Evolutionary conservation across 2,329 filamentous ascomycete genomes (phyloP), one percentile per base, ranked within the genome.

Genomic region (Penicillium sp.): DNA sequence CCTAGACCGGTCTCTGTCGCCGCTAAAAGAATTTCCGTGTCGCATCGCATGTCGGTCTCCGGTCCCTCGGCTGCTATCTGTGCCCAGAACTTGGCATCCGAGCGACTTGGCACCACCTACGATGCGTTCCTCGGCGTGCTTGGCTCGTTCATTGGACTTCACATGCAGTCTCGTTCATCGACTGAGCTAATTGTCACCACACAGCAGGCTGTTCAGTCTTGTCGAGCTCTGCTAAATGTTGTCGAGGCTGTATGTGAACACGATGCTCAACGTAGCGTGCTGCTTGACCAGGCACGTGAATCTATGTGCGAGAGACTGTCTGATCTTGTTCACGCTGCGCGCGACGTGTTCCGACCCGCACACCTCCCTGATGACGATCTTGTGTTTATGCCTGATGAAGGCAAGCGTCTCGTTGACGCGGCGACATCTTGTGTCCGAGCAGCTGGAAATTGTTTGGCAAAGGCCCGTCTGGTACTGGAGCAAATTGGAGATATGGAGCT

Each of bases 61-160:
- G 85, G 85, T 31, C 85, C 85, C 29, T 84, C 87, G 42, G 81
- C 84, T 39, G 77, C 82, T 34, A 81, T 82, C 32, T 81, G 82
- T 58, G 84, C 86, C 58, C 83, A 86, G 56, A 88, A 89, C 65
- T 80, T 97, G 55, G 90, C 94, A 32, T 96, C 92, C 2, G 89
- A 92, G 71, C 87, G 87, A 62, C 82, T 97, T 45, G 88, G 86
- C 65, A 80, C 83, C 46, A 89, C 87, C 47, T 92, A 97, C 75
- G 92, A 97, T 75, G 85, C 84, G 7, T 96, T 97, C 67, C 78
- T 99, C 49, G 94, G 92, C 6, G 89, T 92, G 67, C 84, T 99
- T 48, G 93, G 90, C 47, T 95, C 91, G 4, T 96, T 97, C 71
- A 93, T 97, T 69, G 94, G 94, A 14, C 82, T 97, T 52, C 91